phyloP scores from a whole-genome alignment of 2,329 filamentous ascomycete species.

The Aureobasidium lini region DNA sequence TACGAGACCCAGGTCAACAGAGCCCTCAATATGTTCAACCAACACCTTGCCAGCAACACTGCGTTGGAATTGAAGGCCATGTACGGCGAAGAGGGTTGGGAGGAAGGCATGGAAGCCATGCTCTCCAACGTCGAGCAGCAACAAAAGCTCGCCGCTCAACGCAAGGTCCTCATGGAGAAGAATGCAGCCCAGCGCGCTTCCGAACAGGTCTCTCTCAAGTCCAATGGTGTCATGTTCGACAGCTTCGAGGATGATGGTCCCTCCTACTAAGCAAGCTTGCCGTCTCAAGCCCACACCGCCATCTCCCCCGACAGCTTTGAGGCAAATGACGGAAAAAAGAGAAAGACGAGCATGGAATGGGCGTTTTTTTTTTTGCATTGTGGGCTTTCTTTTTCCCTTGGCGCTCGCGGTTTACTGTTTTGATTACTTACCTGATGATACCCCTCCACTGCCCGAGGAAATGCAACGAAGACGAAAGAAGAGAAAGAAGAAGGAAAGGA shows the following conservation, averaged over 20 bases:
- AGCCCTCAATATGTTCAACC: conserved; percentile 33
- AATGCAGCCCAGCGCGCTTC: conserved; percentile 19
- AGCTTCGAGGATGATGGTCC: not conserved
- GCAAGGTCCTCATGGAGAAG: conserved; percentile 18
- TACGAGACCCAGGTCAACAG: not conserved
- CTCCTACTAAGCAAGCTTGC: not conserved
- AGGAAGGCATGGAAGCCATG: conserved; percentile 22
- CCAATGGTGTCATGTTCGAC: conserved; percentile 5
- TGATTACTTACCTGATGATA: too few species aligned
- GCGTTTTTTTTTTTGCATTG: too few species aligned
- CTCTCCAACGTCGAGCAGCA: conserved; percentile 28
- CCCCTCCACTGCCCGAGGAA: too few species aligned
- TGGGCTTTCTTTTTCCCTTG: too few species aligned
- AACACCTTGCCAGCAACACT: conserved; percentile 32
- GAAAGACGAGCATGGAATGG: too few species aligned
- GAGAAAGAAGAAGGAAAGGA: too few species aligned
- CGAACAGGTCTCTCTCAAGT: not conserved
- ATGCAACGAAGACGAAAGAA: too few species aligned
- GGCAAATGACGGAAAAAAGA: too few species aligned
- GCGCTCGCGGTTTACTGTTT: too few species aligned
- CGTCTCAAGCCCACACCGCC: not conserved
- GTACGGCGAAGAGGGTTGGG: conserved; percentile 20
- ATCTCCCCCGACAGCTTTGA: too few species aligned
- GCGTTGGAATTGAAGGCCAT: conserved; percentile 28
- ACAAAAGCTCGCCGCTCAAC: conserved; percentile 27